These are phyloP conservation scores for Sporothrix inflata DNA, from an alignment of 2,329 filamentous ascomycete genomes.

Conservation along the genomic window DNA sequence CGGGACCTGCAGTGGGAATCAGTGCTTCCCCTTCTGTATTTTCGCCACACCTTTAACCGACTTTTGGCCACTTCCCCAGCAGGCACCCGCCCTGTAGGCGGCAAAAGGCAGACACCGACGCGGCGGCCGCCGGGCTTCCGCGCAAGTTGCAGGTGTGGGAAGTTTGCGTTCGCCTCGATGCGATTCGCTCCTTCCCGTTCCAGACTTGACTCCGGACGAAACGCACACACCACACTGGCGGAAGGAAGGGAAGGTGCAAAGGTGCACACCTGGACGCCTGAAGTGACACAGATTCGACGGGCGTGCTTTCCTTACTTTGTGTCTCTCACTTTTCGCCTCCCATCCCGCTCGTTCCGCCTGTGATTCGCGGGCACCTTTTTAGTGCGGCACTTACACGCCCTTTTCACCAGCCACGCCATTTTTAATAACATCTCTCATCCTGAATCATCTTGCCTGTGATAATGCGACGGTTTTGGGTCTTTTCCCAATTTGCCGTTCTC, in stretches of 20 bases:
- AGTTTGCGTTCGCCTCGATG: neutral
- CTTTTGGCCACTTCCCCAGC: neutral
- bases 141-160: neutral
- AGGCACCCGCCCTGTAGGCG: conserved; percentile 10
- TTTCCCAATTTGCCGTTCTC: neutral
- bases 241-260: conserved; percentile 5
- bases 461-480: neutral
- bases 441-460: neutral
- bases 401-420: conserved; percentile 19
- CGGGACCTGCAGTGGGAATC: neutral
- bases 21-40: neutral
- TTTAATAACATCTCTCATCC: neutral
- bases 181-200: conserved; percentile 26
- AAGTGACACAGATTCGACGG: conserved; percentile 1
- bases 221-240: neutral
- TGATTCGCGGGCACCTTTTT: conserved; percentile 17
- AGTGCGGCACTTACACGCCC: conserved; percentile 8
- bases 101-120: conserved; percentile 1
- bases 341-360: neutral
- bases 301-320: neutral
- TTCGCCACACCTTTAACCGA: neutral
- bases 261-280: neutral
- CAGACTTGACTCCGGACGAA: conserved; percentile 21
- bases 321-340: conserved; percentile 14
- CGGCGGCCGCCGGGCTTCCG: conserved; percentile 12